Conservation (phyloP, 495 filamentous ascomycete species). For the Talaromyces wortmannii region DNA sequence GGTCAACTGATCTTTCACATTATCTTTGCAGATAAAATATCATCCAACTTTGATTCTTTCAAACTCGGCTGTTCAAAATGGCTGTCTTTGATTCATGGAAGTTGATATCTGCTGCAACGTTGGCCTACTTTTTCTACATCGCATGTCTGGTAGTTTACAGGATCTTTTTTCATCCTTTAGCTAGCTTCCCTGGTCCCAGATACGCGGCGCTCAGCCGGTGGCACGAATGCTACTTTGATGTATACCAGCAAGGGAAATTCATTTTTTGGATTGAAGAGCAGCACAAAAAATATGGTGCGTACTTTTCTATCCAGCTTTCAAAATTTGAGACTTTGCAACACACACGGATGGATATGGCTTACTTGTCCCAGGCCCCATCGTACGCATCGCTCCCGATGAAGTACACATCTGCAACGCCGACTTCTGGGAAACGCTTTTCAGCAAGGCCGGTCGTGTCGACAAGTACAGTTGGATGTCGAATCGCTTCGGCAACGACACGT, state of each 20-base stretch:
- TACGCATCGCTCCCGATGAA: conserved; percentile 46
- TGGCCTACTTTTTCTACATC: not conserved
- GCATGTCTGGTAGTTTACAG: conserved; percentile 4
- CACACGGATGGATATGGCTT: not conserved
- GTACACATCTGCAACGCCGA: conserved; percentile 32
- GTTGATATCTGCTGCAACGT: not conserved
- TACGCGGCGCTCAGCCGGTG: conserved; percentile 27
- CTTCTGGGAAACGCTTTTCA: conserved; percentile 29
- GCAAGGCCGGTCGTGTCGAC: conserved; percentile 15
- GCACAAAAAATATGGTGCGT: conserved; percentile 30
- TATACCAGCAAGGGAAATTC: conserved; percentile 10
- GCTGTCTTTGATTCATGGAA: no score
- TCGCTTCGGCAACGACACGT: conserved; percentile 5
- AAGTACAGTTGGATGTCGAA: conserved; percentile 8
- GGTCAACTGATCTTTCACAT: no score
- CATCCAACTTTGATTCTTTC: no score
- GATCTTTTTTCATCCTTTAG: conserved; percentile 4
- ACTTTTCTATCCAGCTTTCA: not conserved
- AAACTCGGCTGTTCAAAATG: no score
- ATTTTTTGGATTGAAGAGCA: conserved; percentile 24
- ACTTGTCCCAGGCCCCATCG: conserved; percentile 36
- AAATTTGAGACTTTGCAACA: no score
- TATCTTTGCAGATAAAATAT: no score
- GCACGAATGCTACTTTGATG: conserved; percentile 5
- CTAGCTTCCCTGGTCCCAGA: conserved; percentile 4